Evolutionary conservation across 2,329 filamentous ascomycete genomes (phyloP).

Genomic region (Hymenoscyphus fructigenus): DNA sequence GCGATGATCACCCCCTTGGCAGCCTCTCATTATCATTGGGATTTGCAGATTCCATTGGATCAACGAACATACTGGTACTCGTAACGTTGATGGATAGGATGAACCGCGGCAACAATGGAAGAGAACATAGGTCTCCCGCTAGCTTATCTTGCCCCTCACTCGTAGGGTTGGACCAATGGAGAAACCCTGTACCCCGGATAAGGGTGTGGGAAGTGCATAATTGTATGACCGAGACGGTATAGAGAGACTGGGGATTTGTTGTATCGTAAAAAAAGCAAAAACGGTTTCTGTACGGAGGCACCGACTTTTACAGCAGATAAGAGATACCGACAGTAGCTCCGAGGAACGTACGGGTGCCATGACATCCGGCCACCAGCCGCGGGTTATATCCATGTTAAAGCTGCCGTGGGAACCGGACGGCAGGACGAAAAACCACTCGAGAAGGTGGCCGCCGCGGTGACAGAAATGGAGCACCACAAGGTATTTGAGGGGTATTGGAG

Average conservation of each 20-base stretch:
- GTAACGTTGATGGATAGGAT: slow-evolving; percentile 3
- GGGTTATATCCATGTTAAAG: neutral
- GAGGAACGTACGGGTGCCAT: neutral
- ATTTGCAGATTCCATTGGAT: neutral
- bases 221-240: neutral
- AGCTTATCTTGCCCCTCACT: neutral
- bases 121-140: neutral
- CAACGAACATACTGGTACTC: neutral
- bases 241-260: neutral
- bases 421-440: too few relatives aligned
- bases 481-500: too few relatives aligned
- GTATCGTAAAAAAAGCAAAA: neutral
- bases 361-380: neutral
- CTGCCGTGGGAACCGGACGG: too few relatives aligned
- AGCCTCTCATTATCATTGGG: neutral
- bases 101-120: neutral
- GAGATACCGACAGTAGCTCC: neutral
- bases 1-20: neutral
- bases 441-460: too few relatives aligned
- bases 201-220: neutral
- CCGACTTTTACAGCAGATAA: neutral
- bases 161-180: neutral
- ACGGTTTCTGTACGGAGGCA: neutral
- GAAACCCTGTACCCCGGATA: neutral
- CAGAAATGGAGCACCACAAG: too few relatives aligned